Conservation (phyloP, 129 eudicot genomes). For the Helianthus annuus region DNA sequence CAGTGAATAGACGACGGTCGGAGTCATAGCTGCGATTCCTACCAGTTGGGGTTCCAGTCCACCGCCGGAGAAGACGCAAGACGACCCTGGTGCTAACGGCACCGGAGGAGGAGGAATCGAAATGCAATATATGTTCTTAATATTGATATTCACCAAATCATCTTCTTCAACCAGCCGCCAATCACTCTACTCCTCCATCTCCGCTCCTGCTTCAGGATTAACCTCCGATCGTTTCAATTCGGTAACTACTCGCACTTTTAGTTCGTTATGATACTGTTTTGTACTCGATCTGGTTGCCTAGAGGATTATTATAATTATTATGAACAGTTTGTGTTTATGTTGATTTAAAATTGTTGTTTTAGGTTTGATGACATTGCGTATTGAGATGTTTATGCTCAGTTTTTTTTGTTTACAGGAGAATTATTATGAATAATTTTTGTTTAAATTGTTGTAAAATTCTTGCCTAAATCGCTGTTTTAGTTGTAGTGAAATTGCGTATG, state of each 20-base stretch:
- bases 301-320: background rate
- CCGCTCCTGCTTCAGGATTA: conserved; percentile 15
- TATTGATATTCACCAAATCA: conserved; percentile 5
- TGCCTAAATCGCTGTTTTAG: too few species aligned
- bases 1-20: too few species aligned
- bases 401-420: too few species aligned
- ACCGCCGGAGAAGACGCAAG: too few species aligned
- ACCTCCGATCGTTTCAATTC: conserved; percentile 31
- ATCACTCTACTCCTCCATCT: conserved; percentile 13
- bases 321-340: background rate
- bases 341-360: conserved; percentile 2
- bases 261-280: conserved; percentile 8
- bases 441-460: too few species aligned
- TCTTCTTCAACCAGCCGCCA: conserved; percentile 27
- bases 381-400: background rate
- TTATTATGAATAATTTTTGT: too few species aligned
- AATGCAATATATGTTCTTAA: too few species aligned
- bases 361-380: background rate
- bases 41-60: too few species aligned
- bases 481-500: too few species aligned
- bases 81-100: too few species aligned
- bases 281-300: conserved; percentile 36
- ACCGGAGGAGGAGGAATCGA: too few species aligned
- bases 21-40: too few species aligned
- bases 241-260: conserved; percentile 24